Evolutionary conservation across 768 basidiomycete species (phyloP), one percentile per base, ranked within the genome.

Genomic region (Mycena latifolia): DNA sequence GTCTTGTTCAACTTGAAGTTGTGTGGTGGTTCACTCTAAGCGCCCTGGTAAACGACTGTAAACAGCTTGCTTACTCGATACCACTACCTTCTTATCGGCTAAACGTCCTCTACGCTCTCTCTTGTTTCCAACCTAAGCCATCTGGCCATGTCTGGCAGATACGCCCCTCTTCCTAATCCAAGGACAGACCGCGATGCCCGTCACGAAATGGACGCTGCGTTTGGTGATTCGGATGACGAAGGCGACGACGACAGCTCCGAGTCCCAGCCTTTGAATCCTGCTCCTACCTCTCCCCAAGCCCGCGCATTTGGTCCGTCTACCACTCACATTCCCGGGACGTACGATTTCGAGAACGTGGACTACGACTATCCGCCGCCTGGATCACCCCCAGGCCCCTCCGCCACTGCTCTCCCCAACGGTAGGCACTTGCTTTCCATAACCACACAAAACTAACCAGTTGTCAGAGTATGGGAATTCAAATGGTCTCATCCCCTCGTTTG

Each of bases 341-440:
- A 95, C 74, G 88, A 95, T 77, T 95, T 95, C 71, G 91, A 95
- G 77, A 87, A 85, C 55, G 84, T 88, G 35, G 92, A 94, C 75
- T 94, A 92, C 75, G 92, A 88, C 72, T 88, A 85, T 64, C 92
- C 93, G 45, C 93, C 93, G n/a, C 91, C 93, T 15, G 92, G 92
- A 64, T 93, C 92, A 29, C 93, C 92, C 2, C 92, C 93, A 10
- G 79, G 80, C 20, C 88, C 87, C 17, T 88, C 91, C 8, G 74
- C 89, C 18, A 76, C 77, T 25, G 90, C 92, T 3, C 80, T 92
- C 39, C 92, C 92, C 18, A 93, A 92, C 72, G 81, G 66, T 67
- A 47, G 22, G 27, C 20, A 29, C 7, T n/a, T 2, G 5, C 28
- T 55, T 20, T 17, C 17, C 11, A 25, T 24, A 7, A 18, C 41